Evolutionary conservation across 1,284 basidiomycete species (phyloP).

Genomic region (Neotropicomus parvogracilis): DNA sequence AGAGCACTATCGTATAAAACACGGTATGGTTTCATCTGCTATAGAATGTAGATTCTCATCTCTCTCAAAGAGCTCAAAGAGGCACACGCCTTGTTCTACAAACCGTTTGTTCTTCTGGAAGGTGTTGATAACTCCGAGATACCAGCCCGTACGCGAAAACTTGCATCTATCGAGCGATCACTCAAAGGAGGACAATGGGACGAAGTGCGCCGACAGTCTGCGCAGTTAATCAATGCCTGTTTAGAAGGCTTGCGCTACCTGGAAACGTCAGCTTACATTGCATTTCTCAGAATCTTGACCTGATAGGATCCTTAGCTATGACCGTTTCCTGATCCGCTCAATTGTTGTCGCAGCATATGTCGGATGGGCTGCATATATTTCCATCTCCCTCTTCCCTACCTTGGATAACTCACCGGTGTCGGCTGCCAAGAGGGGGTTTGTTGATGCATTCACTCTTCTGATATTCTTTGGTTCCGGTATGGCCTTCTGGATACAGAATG

Average conservation of each 20-base stretch:
- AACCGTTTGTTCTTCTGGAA: conserved; percentile 51
- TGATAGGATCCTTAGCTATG: conserved; percentile 49
- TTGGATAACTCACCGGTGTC: not conserved
- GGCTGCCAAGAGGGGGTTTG: not conserved
- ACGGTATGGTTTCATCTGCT: conserved; percentile 44
- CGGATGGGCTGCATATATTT: conserved; percentile 73
- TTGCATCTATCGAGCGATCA: conserved; percentile 44
- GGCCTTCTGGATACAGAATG: conserved; percentile 60
- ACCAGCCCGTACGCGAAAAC: conserved; percentile 18
- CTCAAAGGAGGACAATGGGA: conserved; percentile 45
- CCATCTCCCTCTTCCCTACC: conserved; percentile 46
- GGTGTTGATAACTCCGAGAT: conserved; percentile 24
- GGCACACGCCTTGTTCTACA: conserved; percentile 55
- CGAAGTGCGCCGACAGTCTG: conserved; percentile 49
- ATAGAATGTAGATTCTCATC: conserved; percentile 8
- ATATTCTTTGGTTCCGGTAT: conserved; percentile 42
- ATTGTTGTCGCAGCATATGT: conserved; percentile 74
- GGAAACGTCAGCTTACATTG: conserved; percentile 53
- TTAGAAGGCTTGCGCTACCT: conserved; percentile 76
- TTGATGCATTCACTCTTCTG: conserved; percentile 29
- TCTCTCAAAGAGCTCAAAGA: conserved; percentile 55
- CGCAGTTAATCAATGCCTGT: conserved; percentile 52
- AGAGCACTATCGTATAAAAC: conserved; percentile 79
- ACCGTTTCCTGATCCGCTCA: conserved; percentile 66
- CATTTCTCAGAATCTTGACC: not conserved